These are phyloP conservation scores for Penicillium sclerotigenum DNA, from an alignment of 2,329 filamentous ascomycete species.

Conservation along the genomic window DNA sequence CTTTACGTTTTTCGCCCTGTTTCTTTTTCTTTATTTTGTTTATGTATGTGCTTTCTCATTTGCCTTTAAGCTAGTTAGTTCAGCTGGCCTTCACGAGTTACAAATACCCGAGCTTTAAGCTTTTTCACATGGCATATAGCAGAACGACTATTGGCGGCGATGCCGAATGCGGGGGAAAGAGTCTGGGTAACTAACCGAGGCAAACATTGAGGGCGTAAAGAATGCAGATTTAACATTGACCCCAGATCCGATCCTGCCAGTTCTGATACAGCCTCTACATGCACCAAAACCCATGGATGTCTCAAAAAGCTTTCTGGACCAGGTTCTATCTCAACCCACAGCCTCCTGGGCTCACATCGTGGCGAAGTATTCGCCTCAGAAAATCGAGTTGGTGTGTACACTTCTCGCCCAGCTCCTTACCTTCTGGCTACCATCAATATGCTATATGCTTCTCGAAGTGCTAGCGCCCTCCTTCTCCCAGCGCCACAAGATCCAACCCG, in stretches of 20 bases:
- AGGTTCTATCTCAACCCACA: constrained; percentile 6
- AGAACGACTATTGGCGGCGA: neutral
- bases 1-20: neutral
- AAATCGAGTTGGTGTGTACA: constrained; percentile 30
- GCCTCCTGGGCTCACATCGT: constrained; percentile 18
- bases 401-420: constrained; percentile 23
- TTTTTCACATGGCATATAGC: neutral
- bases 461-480: constrained; percentile 49
- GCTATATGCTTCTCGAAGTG: constrained; percentile 46
- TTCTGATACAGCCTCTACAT: neutral
- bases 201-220: neutral
- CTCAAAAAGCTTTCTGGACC: neutral
- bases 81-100: neutral
- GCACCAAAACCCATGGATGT: constrained; percentile 1
- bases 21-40: too few species aligned
- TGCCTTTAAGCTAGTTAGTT: too few species aligned
- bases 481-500: constrained; percentile 55
- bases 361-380: constrained; percentile 17
- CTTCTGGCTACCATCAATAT: constrained; percentile 29
- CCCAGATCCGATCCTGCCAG: neutral
- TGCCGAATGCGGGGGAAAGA: neutral
- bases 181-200: constrained; percentile 3
- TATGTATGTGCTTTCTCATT: neutral
- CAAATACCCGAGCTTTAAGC: neutral
- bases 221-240: neutral